Evolutionary conservation across 257 asterid genomes (phyloP), one percentile per base, ranked within the genome.

Genomic region (Handroanthus guayacan): DNA sequence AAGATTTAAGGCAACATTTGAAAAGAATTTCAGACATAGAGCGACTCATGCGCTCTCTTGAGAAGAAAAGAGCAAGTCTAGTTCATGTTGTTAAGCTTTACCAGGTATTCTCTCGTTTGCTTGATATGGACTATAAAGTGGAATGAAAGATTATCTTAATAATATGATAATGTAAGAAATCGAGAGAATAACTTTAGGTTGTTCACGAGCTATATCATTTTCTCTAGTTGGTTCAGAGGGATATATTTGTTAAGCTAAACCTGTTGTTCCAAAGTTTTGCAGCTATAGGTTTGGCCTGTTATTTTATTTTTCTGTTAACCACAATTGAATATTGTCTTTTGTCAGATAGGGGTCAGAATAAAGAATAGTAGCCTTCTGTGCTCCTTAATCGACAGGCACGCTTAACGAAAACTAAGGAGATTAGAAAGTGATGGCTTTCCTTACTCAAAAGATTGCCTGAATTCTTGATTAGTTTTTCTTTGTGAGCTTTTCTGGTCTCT

Each of bases 1-100:
- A 89, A 83, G 97, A 88, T 80, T 83, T 95, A 72, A 91, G 97
- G 96, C 97, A 91, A 82, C 97, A 92, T 80, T 80, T 95, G 78
- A 95, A 87, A 88, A 86, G 98, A 80, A 91, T 95, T 80, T 91
- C 99, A 61, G 99, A 95, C 79, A 87, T 95, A 71, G 97, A 95
- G 87, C 87, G 98, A 25, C 83, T 95, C 69, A 72, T 78, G 61
- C 92, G 84, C 78, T 88, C 86, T 77, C 98, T 95, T 47, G 96
- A 89, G 82, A 95, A 86, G 87, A 91, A 80, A 83, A 84, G 89
- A 63, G 98, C 97, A 56, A 79, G 83, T 56, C 89, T 92, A 71
- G 83, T 87, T 75, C 98, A 91, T 83, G 89, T 95, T 79, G 97
- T 95, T 64, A 95, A 95, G 85, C 98, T 95, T 76, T 95, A 95